phyloP scores from a whole-genome alignment of 1,139 yeast genomes.

The Diutina rugosa region DNA sequence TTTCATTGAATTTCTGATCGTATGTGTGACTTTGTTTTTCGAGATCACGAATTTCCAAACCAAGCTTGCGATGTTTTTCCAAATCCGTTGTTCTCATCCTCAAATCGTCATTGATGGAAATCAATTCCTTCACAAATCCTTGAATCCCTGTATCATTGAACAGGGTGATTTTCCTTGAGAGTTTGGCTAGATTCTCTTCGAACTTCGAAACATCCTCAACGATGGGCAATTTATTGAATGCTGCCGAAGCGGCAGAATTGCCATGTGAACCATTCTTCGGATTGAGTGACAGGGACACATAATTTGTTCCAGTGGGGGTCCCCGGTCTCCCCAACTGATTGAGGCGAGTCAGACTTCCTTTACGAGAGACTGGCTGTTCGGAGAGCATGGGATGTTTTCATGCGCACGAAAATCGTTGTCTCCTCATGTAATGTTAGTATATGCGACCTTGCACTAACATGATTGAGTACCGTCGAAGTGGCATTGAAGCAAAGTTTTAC shows the following conservation, averaged over 20 bases:
- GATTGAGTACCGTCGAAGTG: no score
- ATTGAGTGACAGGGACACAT: not conserved
- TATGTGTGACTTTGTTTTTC: constrained; percentile 13
- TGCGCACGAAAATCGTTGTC: not conserved
- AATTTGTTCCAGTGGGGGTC: not conserved
- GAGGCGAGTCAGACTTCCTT: not conserved
- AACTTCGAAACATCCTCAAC: constrained; percentile 15
- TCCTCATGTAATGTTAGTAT: not conserved
- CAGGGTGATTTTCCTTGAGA: constrained; percentile 20
- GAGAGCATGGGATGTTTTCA: not conserved
- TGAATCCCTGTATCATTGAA: constrained; percentile 21
- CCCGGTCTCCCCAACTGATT: not conserved
- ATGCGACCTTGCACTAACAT: no score
- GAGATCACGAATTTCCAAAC: constrained; percentile 14
- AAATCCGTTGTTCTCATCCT: constrained; percentile 15
- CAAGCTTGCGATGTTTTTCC: constrained; percentile 19
- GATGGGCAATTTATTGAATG: constrained; percentile 18
- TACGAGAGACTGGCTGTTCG: not conserved
- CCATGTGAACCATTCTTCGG: not conserved
- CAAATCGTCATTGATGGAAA: constrained; percentile 17
- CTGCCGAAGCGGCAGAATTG: not conserved
- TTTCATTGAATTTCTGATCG: constrained; percentile 15
- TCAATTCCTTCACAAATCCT: constrained; percentile 14
- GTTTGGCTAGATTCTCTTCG: constrained; percentile 13
- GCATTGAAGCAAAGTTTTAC: no score